Evolutionary conservation across 257 asterid genomes (phyloP).

Genomic region (Salvia hispanica): DNA sequence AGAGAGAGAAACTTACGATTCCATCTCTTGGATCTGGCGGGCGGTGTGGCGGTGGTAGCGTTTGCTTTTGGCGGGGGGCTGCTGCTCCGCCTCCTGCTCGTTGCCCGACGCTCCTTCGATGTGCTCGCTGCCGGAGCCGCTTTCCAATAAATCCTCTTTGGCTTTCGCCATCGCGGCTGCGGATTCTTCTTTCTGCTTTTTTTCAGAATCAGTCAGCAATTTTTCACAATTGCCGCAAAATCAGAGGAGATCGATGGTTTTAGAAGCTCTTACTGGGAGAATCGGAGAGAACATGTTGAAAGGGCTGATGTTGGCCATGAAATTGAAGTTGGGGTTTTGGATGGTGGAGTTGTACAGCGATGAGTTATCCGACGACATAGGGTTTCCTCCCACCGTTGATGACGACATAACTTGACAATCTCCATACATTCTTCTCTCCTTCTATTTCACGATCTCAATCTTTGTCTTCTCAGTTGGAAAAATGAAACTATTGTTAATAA

Average conservation of each 20-base stretch:
- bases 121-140: constrained; percentile 89
- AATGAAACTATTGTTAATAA: too few species aligned
- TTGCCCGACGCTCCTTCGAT: constrained; percentile 69
- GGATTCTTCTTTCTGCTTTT: constrained; percentile 65
- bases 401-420: constrained; percentile 85
- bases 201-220: background rate
- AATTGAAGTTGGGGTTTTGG: constrained; percentile 73
- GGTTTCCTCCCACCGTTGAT: constrained; percentile 55
- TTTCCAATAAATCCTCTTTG: constrained; percentile 72
- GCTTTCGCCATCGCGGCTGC: constrained; percentile 46
- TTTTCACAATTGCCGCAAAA: background rate
- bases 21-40: constrained; percentile 98
- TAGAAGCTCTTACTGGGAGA: constrained; percentile 53
- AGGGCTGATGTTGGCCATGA: constrained; percentile 50
- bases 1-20: constrained; percentile 45
- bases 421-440: constrained; percentile 62
- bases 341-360: constrained; percentile 44
- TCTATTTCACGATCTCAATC: background rate
- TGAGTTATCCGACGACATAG: constrained; percentile 37
- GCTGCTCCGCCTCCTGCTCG: constrained; percentile 60
- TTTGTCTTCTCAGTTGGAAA: background rate
- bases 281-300: constrained; percentile 83
- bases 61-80: constrained; percentile 48
- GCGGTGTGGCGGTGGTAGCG: constrained; percentile 45
- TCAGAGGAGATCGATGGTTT: too few species aligned